These are phyloP conservation scores for Aspergillus hortae DNA, from an alignment of 2,329 filamentous ascomycete species.

Conservation along the genomic window DNA sequence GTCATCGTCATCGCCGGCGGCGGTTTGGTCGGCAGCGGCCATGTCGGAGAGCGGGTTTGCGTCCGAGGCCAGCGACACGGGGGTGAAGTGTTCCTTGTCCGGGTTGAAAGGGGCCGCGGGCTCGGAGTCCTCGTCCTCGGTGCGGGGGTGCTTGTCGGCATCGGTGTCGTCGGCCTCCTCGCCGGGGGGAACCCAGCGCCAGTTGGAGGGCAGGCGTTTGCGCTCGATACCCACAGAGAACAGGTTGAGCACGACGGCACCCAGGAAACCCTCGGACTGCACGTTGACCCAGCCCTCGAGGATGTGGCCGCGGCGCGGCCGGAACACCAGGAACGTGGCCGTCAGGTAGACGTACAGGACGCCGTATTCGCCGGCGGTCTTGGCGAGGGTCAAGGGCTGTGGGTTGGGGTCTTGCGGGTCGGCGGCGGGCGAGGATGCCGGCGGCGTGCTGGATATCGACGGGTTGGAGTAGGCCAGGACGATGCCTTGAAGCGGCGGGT, in stretches of 20 bases:
- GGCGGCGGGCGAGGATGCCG: constrained; percentile 31
- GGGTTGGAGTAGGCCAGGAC: constrained; percentile 52
- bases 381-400: constrained; percentile 40
- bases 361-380: constrained; percentile 71
- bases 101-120: constrained; percentile 27
- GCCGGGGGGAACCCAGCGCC: constrained; percentile 72
- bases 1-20: constrained; percentile 49
- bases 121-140: constrained; percentile 28
- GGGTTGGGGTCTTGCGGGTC: constrained; percentile 27
- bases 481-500: constrained; percentile 56
- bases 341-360: constrained; percentile 86
- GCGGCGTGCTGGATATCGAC: constrained; percentile 39
- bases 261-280: constrained; percentile 84
- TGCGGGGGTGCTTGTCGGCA: constrained; percentile 10
- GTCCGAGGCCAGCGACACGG: constrained; percentile 30
- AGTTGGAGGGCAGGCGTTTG: constrained; percentile 68
- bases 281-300: constrained; percentile 81
- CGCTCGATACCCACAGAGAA: constrained; percentile 88
- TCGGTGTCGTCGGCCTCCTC: constrained; percentile 19
- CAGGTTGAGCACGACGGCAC: constrained; percentile 82
- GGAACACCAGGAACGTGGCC: constrained; percentile 79
- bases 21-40: constrained; percentile 25
- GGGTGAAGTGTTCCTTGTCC: constrained; percentile 39
- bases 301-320: constrained; percentile 67
- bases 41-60: constrained; percentile 25